These are phyloP conservation scores for Pseudocercospora cruenta DNA, from an alignment of 2,329 filamentous ascomycete genomes.

Conservation along the genomic window DNA sequence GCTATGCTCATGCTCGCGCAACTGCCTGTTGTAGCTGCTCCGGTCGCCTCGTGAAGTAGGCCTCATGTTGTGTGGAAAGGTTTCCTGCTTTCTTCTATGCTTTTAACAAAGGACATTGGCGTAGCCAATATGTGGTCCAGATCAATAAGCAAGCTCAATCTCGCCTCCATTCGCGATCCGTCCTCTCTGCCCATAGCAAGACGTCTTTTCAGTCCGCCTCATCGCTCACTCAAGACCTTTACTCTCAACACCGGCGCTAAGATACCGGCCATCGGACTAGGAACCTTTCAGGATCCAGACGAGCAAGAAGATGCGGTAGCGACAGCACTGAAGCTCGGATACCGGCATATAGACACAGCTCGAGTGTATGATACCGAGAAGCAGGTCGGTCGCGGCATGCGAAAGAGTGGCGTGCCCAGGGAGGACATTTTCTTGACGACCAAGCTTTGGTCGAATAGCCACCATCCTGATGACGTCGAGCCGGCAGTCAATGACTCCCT, in stretches of 20 bases:
- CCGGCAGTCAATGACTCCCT: slow-evolving; percentile 67
- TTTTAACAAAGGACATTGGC: background rate
- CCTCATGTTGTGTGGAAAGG: background rate
- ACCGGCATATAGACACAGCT: slow-evolving; percentile 63
- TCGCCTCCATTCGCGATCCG: background rate
- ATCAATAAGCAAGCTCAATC: background rate
- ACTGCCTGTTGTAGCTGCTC: background rate
- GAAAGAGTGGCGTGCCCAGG: slow-evolving; percentile 72
- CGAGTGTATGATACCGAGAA: slow-evolving; percentile 76
- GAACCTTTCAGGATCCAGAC: slow-evolving; percentile 44
- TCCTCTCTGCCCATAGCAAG: slow-evolving; percentile 32
- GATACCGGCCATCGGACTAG: slow-evolving; percentile 37
- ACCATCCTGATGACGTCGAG: slow-evolving; percentile 52
- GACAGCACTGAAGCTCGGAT: slow-evolving; percentile 51
- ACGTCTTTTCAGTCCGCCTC: slow-evolving; percentile 52
- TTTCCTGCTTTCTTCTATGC: too few relatives aligned
- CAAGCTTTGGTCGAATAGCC: slow-evolving; percentile 83
- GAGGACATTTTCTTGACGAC: slow-evolving; percentile 81
- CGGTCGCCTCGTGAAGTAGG: background rate
- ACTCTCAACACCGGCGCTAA: background rate
- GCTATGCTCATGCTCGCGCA: background rate
- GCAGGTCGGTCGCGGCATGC: slow-evolving; percentile 79
- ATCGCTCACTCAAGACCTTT: slow-evolving; percentile 54
- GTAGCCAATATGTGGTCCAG: background rate
- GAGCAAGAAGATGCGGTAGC: slow-evolving; percentile 52